Percentiles rank a stretch among this genome's conserved stretches.
Evolutionary conservation across 805 yeast species (phyloP).

Genomic region (Candida quercuum): DNA sequence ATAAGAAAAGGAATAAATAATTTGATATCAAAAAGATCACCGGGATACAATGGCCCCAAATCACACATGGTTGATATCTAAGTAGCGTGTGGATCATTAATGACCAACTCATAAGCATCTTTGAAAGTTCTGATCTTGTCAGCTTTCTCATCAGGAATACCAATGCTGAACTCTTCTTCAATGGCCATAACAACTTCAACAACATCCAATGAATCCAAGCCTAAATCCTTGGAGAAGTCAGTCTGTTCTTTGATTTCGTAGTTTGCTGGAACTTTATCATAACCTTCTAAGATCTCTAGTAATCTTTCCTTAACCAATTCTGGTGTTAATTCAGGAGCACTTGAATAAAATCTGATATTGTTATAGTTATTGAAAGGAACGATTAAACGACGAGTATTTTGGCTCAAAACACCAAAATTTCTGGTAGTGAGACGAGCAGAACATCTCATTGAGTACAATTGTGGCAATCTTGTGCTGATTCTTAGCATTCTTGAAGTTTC

Average conservation of each 20-base stretch:
- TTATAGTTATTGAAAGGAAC: neutral
- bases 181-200: slow-evolving; percentile 71
- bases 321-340: slow-evolving; percentile 54
- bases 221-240: slow-evolving; percentile 58
- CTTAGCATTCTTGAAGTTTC: neutral
- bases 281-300: slow-evolving; percentile 58
- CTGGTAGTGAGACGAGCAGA: neutral
- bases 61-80: neutral
- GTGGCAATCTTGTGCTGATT: neutral
- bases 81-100: slow-evolving; percentile 18
- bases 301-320: slow-evolving; percentile 60
- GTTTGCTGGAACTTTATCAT: slow-evolving; percentile 44
- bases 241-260: slow-evolving; percentile 33
- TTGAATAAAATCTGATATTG: slow-evolving; percentile 46
- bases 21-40: neutral
- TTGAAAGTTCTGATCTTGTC: slow-evolving; percentile 83
- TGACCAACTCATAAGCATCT: slow-evolving; percentile 78
- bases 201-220: slow-evolving; percentile 65
- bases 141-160: slow-evolving; percentile 76
- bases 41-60: neutral
- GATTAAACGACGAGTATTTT: neutral
- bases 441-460: neutral
- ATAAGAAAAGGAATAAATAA: slow-evolving; percentile 8
- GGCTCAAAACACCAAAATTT: neutral
- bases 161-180: slow-evolving; percentile 61